Evolutionary conservation across 495 filamentous ascomycete species (phyloP).

Genomic region (Penicillium goetzii): DNA sequence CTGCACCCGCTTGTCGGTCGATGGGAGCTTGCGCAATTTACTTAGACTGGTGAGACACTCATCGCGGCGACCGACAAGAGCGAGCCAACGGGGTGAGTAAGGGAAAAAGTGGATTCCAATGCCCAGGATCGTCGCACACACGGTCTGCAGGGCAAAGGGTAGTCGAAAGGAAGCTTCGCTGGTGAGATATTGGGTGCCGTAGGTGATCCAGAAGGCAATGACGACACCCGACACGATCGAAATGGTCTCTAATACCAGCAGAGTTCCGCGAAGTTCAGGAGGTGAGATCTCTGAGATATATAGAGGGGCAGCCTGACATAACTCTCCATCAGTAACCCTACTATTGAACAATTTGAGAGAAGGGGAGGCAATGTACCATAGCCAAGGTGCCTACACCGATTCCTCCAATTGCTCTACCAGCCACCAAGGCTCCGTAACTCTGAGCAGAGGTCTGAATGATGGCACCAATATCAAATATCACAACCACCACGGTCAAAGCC

Average conservation of each 20-base stretch:
- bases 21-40: slow-evolving; percentile 62
- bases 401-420: slow-evolving; percentile 69
- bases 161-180: slow-evolving; percentile 69
- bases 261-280: slow-evolving; percentile 72
- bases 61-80: slow-evolving; percentile 71
- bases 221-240: slow-evolving; percentile 51
- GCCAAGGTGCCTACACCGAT: slow-evolving; percentile 74
- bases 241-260: slow-evolving; percentile 75
- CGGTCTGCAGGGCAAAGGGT: slow-evolving; percentile 73
- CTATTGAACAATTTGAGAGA: not conserved
- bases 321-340: not conserved
- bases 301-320: slow-evolving; percentile 61
- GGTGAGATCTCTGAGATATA: slow-evolving; percentile 78
- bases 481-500: slow-evolving; percentile 54
- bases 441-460: slow-evolving; percentile 56
- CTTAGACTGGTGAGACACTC: slow-evolving; percentile 67
- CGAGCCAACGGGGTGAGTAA: slow-evolving; percentile 75
- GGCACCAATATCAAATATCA: slow-evolving; percentile 56
- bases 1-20: slow-evolving; percentile 50
- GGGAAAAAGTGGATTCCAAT: slow-evolving; percentile 72
- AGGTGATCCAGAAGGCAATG: slow-evolving; percentile 48
- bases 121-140: slow-evolving; percentile 69
- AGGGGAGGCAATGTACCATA: slow-evolving; percentile 30
- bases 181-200: slow-evolving; percentile 53
- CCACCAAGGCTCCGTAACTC: slow-evolving; percentile 62